Base-by-base conservation (phyloP, 495 filamentous ascomycete genomes). In the Xylaria nigripes region DNA sequence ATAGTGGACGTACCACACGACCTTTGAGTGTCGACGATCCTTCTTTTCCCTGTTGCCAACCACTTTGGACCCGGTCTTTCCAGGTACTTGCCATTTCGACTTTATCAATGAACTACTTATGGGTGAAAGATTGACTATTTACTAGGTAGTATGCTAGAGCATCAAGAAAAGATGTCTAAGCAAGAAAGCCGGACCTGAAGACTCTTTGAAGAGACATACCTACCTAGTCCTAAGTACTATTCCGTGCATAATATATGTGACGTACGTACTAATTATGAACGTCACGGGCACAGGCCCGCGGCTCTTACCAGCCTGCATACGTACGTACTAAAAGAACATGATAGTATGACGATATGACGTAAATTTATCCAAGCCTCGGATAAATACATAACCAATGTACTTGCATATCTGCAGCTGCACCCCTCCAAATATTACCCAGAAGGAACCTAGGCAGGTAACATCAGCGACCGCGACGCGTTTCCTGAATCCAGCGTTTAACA, bases 41-140 rank as follows among this genome's bases (percentile, higher is more conserved):
- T 54, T 67, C 63, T 42, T 72, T 71, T 15, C 75, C 71, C 7
- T 71, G 70, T 47, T 71, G 69, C 72, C 71, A 75, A 8, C 70
- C 63, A 5, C 65, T 54, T 60, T 76, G 76, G 47, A 75, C 62
- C 4, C 68, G 62, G n/a, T 71, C 70, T 53, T 70, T 73, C 65
- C 63, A 63, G 38, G 61, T 64, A 34, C 45, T 19, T 15, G 53
- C 45, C 46, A 55, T 55, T 32, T 48, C 9, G 52, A 18, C 0
- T 22, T 38, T 52, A 40, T 16, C 1, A 15, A 13, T 15, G 32
- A 18, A 12, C 16, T 4, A 6, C 36, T n/a, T 16, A 40, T 16
- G n/a, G 18, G 9, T 8, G 36, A 3, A 16, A 36, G n/a, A 6
- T 2, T 5, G 13, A 10, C 5, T 30, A 5, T 30, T 30, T 30